These are phyloP conservation scores for Penicillium pancosmium DNA, from an alignment of 495 filamentous ascomycete genomes.

Conservation along the genomic window DNA sequence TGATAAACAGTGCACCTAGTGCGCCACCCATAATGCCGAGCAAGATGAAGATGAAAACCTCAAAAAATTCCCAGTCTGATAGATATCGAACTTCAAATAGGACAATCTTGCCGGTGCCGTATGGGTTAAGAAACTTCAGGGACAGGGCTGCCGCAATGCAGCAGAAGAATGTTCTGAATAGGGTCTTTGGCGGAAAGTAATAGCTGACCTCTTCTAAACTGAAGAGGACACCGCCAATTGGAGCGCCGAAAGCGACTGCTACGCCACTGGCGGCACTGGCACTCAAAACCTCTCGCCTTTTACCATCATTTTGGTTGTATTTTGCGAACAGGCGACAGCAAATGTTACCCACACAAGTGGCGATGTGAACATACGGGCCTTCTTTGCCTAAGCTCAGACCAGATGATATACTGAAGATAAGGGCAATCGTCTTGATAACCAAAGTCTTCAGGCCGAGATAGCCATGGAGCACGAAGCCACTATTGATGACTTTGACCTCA, in stretches of 20 bases:
- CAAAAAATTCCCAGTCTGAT: constrained; percentile 94
- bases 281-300: constrained; percentile 87
- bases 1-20: constrained; percentile 91
- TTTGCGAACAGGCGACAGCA: constrained; percentile 90
- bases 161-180: constrained; percentile 98
- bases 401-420: constrained; percentile 88
- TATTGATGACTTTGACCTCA: constrained; percentile 96
- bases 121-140: constrained; percentile 92
- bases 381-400: constrained; percentile 95
- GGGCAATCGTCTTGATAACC: constrained; percentile 77
- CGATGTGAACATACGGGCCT: constrained; percentile 96
- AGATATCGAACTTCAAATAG: constrained; percentile 92
- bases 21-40: constrained; percentile 85
- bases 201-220: constrained; percentile 95
- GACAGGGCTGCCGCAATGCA: constrained; percentile 91
- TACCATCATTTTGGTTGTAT: constrained; percentile 91
- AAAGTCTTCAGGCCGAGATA: constrained; percentile 91
- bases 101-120: constrained; percentile 94
- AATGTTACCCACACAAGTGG: constrained; percentile 94
- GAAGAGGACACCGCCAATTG: constrained; percentile 91
- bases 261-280: constrained; percentile 92
- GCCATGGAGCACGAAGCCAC: constrained; percentile 95
- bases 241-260: constrained; percentile 92
- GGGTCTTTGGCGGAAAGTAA: constrained; percentile 97
- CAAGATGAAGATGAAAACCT: constrained; percentile 81